phyloP scores from a whole-genome alignment of 2,329 filamentous ascomycete genomes.

The Colletotrichum cereale region DNA sequence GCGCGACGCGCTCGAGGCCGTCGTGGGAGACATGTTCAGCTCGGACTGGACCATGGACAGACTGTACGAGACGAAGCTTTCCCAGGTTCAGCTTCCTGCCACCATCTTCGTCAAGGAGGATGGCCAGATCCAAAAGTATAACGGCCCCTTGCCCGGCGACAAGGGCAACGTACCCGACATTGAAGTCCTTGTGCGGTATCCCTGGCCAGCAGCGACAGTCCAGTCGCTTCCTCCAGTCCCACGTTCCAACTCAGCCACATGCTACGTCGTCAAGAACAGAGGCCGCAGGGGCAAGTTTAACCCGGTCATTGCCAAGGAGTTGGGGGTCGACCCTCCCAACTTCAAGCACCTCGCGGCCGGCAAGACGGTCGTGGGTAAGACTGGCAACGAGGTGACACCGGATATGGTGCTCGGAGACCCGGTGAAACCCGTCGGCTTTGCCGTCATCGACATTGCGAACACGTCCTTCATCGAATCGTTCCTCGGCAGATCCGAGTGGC shows the following conservation, averaged over 20 bases:
- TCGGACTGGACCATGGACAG: conserved; percentile 76
- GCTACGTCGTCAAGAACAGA: conserved; percentile 86
- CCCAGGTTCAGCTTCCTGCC: conserved; percentile 75
- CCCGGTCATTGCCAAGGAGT: conserved; percentile 69
- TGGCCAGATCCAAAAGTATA: conserved; percentile 76
- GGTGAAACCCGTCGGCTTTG: conserved; percentile 78
- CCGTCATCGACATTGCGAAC: conserved; percentile 83
- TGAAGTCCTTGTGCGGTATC: conserved; percentile 78
- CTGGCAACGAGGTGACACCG: conserved; percentile 80
- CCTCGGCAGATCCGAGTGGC: conserved; percentile 79
- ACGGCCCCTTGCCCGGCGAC: conserved; percentile 72
- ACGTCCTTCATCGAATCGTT: conserved; percentile 77
- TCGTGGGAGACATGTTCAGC: conserved; percentile 50
- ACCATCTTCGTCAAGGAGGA: conserved; percentile 76
- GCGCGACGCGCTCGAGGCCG: conserved; percentile 41
- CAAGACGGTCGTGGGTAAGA: conserved; percentile 69
- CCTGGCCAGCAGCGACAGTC: conserved; percentile 81
- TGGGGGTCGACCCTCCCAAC: conserved; percentile 71
- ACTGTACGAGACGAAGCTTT: conserved; percentile 74
- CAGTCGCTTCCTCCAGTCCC: conserved; percentile 73
- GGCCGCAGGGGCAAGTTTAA: conserved; percentile 86
- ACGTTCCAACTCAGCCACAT: conserved; percentile 77
- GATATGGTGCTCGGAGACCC: conserved; percentile 85
- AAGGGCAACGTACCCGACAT: conserved; percentile 68
- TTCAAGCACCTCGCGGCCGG: conserved; percentile 74